phyloP scores from a whole-genome alignment of 257 asterid species.

The Prunella vulgaris region DNA sequence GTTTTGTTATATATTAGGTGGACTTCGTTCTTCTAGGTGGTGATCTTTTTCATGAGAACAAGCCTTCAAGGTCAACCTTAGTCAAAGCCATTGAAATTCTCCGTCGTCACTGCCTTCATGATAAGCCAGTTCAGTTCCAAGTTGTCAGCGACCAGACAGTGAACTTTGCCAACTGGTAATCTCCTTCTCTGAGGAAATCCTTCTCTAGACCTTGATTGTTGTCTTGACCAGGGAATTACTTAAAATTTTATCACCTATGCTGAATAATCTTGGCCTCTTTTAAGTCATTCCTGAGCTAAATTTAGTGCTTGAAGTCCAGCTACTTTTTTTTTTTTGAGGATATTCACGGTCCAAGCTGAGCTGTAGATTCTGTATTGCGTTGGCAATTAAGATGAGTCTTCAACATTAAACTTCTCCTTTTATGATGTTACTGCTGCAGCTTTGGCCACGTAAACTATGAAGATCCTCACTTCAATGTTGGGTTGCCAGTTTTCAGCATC shows the following conservation, averaged over 20 bases:
- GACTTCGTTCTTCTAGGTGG: slow-evolving; percentile 95
- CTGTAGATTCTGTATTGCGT: not conserved
- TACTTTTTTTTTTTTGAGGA: not conserved
- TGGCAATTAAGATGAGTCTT: not conserved
- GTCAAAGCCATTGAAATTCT: slow-evolving; percentile 92
- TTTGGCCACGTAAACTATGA: slow-evolving; percentile 98
- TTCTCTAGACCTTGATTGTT: slow-evolving; percentile 1
- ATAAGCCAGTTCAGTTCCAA: slow-evolving; percentile 85
- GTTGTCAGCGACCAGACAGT: slow-evolving; percentile 96
- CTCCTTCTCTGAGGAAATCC: slow-evolving; percentile 5
- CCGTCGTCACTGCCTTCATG: slow-evolving; percentile 85
- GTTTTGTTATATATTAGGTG: slow-evolving; percentile 42
- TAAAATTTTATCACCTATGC: not conserved
- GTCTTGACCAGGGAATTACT: not conserved
- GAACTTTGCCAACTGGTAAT: slow-evolving; percentile 89
- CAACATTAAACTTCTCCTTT: not conserved
- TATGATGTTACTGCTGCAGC: slow-evolving; percentile 34
- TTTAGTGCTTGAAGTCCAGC: slow-evolving; percentile 2
- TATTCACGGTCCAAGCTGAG: not conserved
- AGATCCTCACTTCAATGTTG: slow-evolving; percentile 99
- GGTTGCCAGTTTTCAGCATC: slow-evolving; percentile 97
- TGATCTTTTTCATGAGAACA: slow-evolving; percentile 95
- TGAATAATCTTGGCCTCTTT: not conserved
- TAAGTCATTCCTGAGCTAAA: slow-evolving; percentile 7
- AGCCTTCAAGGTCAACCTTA: slow-evolving; percentile 92